Base-by-base conservation (phyloP, 495 filamentous ascomycete genomes). In the Physcia stellaris region DNA sequence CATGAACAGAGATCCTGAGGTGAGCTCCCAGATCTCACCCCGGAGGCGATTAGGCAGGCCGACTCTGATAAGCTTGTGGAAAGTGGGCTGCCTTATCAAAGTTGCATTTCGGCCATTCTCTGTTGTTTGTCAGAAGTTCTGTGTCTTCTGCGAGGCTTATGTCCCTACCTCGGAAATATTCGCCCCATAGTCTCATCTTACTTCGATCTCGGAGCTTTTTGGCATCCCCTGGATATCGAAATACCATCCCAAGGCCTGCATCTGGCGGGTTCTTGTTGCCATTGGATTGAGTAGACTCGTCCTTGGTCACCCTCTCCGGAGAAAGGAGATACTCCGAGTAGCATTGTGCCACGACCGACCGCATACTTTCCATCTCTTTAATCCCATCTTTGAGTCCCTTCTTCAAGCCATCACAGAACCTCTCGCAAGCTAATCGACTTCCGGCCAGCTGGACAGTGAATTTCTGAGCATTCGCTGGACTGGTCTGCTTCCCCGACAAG, bases 151-250 rank as follows among this genome's bases (percentile, higher is more conserved):
- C 10, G 7, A 28, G 11, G 20, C 15, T 20, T 17, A 18, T n/a
- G n/a, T 32, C 41, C 55, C 43, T 59, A 76, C 73, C 73, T 62
- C 84, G 68, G 32, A 98, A 67, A 58, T 98, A 96, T 64, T 98
- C 90, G 31, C 79, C 79, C 90, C 90, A 98, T 17, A 98, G 57
- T 37, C 90, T 70, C 83, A 98, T 96, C 67, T 98, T 98, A 49
- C 86, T 94, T 28, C 84, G 69, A 61, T 98, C 92, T 48, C 90
- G 70, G 27, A 95, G 70, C 59, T 96, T 96, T 45, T 82, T 81
- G n/a, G 85, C 77, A 67, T 98, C 88, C 24, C 90, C 90, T 4
- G 90, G 90, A 57, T 96, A 98, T 50, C 80, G 78, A 61, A 95
- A 98, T 6, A 88, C 57, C 74, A 88, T 82, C 21, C 90, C 90